Percentiles rank a stretch among this genome's conserved stretches.
Conservation (phyloP, 2,329 filamentous ascomycete species). For the Berkeleyomyces basicola region DNA sequence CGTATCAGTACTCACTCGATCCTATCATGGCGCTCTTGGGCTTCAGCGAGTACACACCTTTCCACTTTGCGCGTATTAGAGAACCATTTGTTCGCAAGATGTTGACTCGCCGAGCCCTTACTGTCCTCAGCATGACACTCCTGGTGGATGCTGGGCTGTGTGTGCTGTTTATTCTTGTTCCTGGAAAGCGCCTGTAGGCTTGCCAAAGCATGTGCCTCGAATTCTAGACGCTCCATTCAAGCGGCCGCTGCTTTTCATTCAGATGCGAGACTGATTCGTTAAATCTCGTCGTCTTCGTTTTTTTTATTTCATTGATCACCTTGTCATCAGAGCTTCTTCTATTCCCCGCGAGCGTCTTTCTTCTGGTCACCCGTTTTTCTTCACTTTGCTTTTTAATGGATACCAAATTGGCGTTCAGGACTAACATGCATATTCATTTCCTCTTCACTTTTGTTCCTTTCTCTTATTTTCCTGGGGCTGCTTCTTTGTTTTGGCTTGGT, state of each 20-base stretch:
- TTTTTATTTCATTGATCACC: too few relatives aligned
- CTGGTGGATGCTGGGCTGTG: slow-evolving; percentile 68
- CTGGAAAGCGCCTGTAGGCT: slow-evolving; percentile 58
- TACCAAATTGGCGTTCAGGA: slow-evolving; percentile 8
- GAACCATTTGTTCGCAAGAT: slow-evolving; percentile 85
- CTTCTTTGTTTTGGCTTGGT: neutral
- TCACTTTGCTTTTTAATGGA: slow-evolving; percentile 6
- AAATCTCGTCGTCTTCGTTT: neutral
- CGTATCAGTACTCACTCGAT: slow-evolving; percentile 92
- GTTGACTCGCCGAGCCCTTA: slow-evolving; percentile 64
- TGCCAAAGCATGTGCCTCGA: too few relatives aligned
- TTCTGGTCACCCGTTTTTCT: neutral
- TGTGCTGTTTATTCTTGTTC: slow-evolving; percentile 86
- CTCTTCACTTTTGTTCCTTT: neutral
- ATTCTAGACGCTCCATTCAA: too few relatives aligned
- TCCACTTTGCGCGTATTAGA: slow-evolving; percentile 73
- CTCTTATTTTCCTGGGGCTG: neutral
- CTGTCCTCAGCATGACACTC: slow-evolving; percentile 60
- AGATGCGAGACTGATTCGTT: too few relatives aligned
- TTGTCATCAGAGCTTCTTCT: neutral
- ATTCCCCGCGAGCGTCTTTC: neutral
- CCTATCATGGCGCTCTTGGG: slow-evolving; percentile 79
- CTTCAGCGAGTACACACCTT: slow-evolving; percentile 89
- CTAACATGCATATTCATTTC: neutral
- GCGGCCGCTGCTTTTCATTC: too few relatives aligned